Base-by-base conservation (phyloP, 805 yeast genomes). In the Scheffersomyces stipitis region DNA sequence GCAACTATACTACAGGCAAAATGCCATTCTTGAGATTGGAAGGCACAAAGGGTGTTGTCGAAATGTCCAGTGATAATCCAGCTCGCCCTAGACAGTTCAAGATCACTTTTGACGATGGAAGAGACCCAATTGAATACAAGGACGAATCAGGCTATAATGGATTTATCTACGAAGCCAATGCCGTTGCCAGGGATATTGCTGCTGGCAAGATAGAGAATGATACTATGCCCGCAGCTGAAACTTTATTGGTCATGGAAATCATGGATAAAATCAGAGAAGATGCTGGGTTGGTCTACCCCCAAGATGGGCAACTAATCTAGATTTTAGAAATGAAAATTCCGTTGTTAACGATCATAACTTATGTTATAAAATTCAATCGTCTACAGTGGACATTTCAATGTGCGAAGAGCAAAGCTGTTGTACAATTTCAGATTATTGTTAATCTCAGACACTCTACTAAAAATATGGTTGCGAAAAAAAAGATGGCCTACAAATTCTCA, bases 91-190 rank as follows among this genome's bases (percentile, higher is more conserved):
- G 42, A 27, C 46, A 49, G 40, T 62, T 54, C 44, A 60, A 54
- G 30, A 38, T 44, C 15, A 30, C 26, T 17, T 61, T 60, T 48
- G 45, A 46, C 17, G 67, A 66, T 34, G 45, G 38, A 1, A 39
- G 51, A 4, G 45, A 46, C 18, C 42, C 52, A 1, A 44, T 56
- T 24, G 66, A 53, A 16, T 55, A 54, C 37, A 54, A 60, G 27
- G 69, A 65, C 36, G 53, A 60, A 16, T 53, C 62, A 6, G 69
- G 66, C 3, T 70, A 64, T 30, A 52, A 60, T 32, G 84, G 84
- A 0, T 71, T 76, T 51, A 73, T 72, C 46, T 71, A 70, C 52
- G 83, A 78, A 56, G 81, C 81, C 1, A 71, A 76, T 46, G 79
- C 75, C 4, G 70, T 69, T 20, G 81, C 78, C 3, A 54, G 63